Base-by-base conservation (phyloP, 495 filamentous ascomycete species). In the Sporormia fimetaria region DNA sequence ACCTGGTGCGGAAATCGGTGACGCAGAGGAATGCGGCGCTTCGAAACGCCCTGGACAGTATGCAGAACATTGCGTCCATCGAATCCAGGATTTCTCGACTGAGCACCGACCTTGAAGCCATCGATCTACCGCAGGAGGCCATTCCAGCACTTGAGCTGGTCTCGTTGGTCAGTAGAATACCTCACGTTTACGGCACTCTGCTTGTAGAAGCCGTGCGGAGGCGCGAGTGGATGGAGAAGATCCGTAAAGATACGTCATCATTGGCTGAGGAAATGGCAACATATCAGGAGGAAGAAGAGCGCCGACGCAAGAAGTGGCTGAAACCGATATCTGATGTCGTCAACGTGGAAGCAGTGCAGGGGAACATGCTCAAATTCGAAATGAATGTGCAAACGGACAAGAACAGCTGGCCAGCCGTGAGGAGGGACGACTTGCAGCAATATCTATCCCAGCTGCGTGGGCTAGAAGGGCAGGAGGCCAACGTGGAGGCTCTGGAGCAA, bases 181-280 rank as follows among this genome's bases (percentile, higher is more conserved):
- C 90, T 6, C 74, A 79, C 40, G 70, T 86, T 18, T 99, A 99
- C 57, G 88, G 90, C 1, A 84, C 83, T 0, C 78, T 93, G 18
- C 63, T 93, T 10, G 70, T 87, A 11, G 90, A 99, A 56, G 78
- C 85, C 17, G 71, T 94, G 31, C 74, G 80, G 39, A 78, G 90
- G 8, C 79, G 74, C 25, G 87, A 95, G 63, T 99, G 90, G 84
- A 74, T 71, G 6, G 81, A 87, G 16, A 95, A 93, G 60, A 77
- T 95, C 56, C 81, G 76, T 49, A 69, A 71, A 4, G 88, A 95
- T 47, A 87, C 87, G 2, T 72, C 81, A 11, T 81, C 79, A 2
- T 62, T 96, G 21, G 83, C 84, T 5, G 87, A 96, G 56, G 90
- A 95, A 49, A 82, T 95, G 69, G 83, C 85, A 11, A 63, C 81